Percentiles rank a stretch among this genome's conserved stretches.
Evolutionary conservation across 1,284 basidiomycete species (phyloP).

Genomic region (Leccinum angustisporum): DNA sequence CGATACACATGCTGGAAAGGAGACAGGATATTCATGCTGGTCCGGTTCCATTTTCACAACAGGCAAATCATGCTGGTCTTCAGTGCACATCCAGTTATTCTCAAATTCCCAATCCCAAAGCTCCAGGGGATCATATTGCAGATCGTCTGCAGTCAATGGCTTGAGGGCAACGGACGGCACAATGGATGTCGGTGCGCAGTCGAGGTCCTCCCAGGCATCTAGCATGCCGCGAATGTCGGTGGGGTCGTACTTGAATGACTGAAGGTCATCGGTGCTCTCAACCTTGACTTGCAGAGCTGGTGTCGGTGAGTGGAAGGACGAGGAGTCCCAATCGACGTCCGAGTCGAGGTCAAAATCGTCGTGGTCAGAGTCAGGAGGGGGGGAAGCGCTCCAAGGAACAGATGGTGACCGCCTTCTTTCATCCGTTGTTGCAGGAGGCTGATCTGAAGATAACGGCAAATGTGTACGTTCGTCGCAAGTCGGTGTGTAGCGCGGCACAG

Average conservation of each 20-base stretch:
- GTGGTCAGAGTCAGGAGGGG: slow-evolving; percentile 64
- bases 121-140: slow-evolving; percentile 49
- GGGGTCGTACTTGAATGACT: slow-evolving; percentile 54
- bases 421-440: slow-evolving; percentile 25
- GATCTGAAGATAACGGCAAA: slow-evolving; percentile 21
- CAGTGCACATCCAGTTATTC: slow-evolving; percentile 26
- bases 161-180: slow-evolving; percentile 32
- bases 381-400: slow-evolving; percentile 53
- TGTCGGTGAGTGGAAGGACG: slow-evolving; percentile 27
- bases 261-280: slow-evolving; percentile 24
- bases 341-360: slow-evolving; percentile 47
- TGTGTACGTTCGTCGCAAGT: slow-evolving; percentile 38
- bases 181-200: slow-evolving; percentile 35
- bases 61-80: slow-evolving; percentile 24
- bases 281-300: slow-evolving; percentile 25
- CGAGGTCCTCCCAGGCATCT: slow-evolving; percentile 65
- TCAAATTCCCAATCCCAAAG: slow-evolving; percentile 51
- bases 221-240: slow-evolving; percentile 59
- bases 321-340: slow-evolving; percentile 43
- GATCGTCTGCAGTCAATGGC: slow-evolving; percentile 32
- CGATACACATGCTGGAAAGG: slow-evolving; percentile 6
- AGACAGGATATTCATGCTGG: slow-evolving; percentile 16
- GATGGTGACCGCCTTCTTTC: slow-evolving; percentile 54
- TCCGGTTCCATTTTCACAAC: slow-evolving; percentile 29
- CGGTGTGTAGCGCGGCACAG: slow-evolving; percentile 54